These are phyloP conservation scores for Trichoderma guizhouense DNA, from an alignment of 2,329 filamentous ascomycete genomes.

Conservation along the genomic window DNA sequence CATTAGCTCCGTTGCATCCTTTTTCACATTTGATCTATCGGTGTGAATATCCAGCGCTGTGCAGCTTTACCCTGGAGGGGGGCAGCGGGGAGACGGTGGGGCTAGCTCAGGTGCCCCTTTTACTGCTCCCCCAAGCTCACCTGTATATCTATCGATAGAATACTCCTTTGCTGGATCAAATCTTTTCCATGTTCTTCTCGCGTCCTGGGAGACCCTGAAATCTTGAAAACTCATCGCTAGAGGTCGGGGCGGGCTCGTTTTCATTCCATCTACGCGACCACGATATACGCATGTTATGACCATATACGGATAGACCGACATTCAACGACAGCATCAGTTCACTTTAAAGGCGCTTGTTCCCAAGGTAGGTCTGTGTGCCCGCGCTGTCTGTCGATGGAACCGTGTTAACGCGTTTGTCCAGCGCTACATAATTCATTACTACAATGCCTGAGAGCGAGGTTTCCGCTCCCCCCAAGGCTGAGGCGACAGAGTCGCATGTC, in stretches of 20 bases:
- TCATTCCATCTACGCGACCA: neutral
- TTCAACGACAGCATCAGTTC: neutral
- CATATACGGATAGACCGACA: neutral
- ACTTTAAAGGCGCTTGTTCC: neutral
- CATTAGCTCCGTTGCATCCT: neutral
- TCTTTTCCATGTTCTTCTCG: neutral
- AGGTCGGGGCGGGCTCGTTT: neutral
- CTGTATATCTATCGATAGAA: neutral
- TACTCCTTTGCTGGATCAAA: neutral
- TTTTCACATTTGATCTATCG: neutral
- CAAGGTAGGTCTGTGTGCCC: neutral
- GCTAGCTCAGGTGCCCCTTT: conserved; percentile 14
- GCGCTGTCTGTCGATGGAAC: neutral
- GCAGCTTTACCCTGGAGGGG: conserved; percentile 12
- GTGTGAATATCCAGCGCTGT: neutral
- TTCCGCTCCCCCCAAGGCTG: neutral
- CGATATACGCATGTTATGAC: conserved; percentile 9
- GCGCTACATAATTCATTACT: neutral
- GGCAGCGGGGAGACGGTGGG: conserved; percentile 12
- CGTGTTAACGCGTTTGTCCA: neutral
- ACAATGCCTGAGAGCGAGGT: conserved; percentile 8
- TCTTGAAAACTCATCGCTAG: too few relatives aligned
- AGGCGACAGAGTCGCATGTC: neutral
- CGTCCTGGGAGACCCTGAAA: neutral
- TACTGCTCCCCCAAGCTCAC: conserved; percentile 11